phyloP scores from a whole-genome alignment of 106 monocot species.

The Amphibolis antarctica region DNA sequence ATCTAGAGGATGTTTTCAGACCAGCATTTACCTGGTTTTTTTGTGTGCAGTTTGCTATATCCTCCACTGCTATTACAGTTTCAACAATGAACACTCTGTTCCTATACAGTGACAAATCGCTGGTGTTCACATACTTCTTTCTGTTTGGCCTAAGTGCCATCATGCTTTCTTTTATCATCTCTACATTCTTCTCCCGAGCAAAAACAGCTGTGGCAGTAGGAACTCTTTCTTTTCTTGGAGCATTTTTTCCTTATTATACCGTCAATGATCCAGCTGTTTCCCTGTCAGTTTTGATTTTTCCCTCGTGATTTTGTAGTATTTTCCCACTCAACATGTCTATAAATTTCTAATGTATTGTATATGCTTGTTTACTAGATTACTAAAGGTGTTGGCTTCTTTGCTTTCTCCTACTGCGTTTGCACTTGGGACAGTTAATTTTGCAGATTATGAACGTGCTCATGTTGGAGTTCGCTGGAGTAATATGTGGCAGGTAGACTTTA shows the following conservation, averaged over 20 bases:
- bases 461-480: slow-evolving; percentile 91
- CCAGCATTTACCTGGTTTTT: no score
- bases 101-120: slow-evolving; percentile 72
- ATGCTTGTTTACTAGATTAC: slow-evolving; percentile 28
- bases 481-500: slow-evolving; percentile 65
- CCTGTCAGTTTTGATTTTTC: slow-evolving; percentile 35
- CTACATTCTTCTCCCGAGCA: slow-evolving; percentile 84
- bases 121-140: slow-evolving; percentile 84
- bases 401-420: slow-evolving; percentile 91
- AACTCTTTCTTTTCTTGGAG: slow-evolving; percentile 75
- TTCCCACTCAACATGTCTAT: neutral
- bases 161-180: slow-evolving; percentile 81
- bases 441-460: slow-evolving; percentile 96
- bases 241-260: slow-evolving; percentile 82
- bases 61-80: slow-evolving; percentile 68
- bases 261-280: slow-evolving; percentile 71
- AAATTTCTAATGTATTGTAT: neutral
- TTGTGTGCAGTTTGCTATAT: slow-evolving; percentile 71
- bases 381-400: slow-evolving; percentile 71
- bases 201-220: slow-evolving; percentile 95
- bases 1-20: no score
- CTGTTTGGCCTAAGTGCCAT: slow-evolving; percentile 73
- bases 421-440: slow-evolving; percentile 87
- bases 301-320: neutral
- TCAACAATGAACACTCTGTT: slow-evolving; percentile 86